Percentiles rank a stretch among this genome's conserved stretches.
phyloP scores from a whole-genome alignment of 352 stramenopile genomes.

The Achlya hypogyna region DNA sequence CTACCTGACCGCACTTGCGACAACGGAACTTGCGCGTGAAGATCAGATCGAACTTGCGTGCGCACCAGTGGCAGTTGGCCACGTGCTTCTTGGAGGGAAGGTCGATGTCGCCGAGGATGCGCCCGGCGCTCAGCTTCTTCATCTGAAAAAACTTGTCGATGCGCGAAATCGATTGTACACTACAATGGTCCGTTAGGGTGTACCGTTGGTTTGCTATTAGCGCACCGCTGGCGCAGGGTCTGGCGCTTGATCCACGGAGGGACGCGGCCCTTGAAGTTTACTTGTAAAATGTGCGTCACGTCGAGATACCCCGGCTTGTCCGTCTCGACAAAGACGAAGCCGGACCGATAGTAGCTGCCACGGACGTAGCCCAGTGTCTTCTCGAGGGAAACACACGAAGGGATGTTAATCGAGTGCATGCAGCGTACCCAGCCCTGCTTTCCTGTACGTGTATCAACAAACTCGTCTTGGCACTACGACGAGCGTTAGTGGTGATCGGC shows the following conservation, averaged over 20 bases:
- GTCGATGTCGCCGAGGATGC: slow-evolving; percentile 69
- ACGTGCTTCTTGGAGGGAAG: slow-evolving; percentile 30
- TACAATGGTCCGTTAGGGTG: neutral
- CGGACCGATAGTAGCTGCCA: slow-evolving; percentile 75
- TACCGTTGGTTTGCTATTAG: no score
- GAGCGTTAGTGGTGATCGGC: slow-evolving; percentile 39
- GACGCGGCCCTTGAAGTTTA: slow-evolving; percentile 64
- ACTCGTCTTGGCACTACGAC: slow-evolving; percentile 21
- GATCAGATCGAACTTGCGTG: slow-evolving; percentile 47
- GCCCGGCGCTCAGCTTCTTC: slow-evolving; percentile 66
- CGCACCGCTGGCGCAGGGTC: slow-evolving; percentile 11
- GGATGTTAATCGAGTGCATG: slow-evolving; percentile 80
- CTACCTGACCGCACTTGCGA: slow-evolving; percentile 63
- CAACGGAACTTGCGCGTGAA: slow-evolving; percentile 48
- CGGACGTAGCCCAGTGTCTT: slow-evolving; percentile 66
- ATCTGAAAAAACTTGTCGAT: slow-evolving; percentile 75
- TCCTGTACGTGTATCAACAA: slow-evolving; percentile 15
- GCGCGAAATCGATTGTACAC: slow-evolving; percentile 8
- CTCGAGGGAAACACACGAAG: slow-evolving; percentile 74
- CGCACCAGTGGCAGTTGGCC: slow-evolving; percentile 57
- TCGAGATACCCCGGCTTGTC: slow-evolving; percentile 70
- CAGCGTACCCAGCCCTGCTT: slow-evolving; percentile 53
- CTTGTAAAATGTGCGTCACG: slow-evolving; percentile 77
- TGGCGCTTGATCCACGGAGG: slow-evolving; percentile 12
- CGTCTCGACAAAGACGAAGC: slow-evolving; percentile 66